Evolutionary conservation across 805 yeast species (phyloP), one percentile per base, ranked within the genome.

Genomic region (Candida anglica): DNA sequence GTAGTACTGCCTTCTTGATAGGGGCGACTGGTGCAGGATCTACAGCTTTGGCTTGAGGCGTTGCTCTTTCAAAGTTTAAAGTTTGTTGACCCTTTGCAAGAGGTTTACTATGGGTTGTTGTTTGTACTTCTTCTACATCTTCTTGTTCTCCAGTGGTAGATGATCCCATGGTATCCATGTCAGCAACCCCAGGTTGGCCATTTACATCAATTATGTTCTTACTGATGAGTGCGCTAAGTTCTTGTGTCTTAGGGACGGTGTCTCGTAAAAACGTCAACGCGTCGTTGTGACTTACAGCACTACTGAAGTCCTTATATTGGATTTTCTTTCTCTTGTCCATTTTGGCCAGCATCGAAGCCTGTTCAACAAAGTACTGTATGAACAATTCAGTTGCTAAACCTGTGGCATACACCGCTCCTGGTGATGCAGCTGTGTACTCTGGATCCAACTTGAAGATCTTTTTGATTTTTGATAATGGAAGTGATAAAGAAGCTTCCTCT

Each of bases 341-440:
- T 44, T 77, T 75, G 20, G 94, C 84, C 15, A 69, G 63, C 36
- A 79, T 56, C 5, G 77, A 64, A 0, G 93, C 88, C 50, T 81
- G 86, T 50, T 80, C 86, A 1, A 85, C 71, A 40, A 84, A 67
- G 48, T 77, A 75, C 54, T 79, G 80, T 15, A 84, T 69, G 50
- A 85, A 85, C 15, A 82, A 58, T 47, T 85, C 93, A 0, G 91
- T 77, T 6, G 93, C 88, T n/a, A 81, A 69, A 2, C 86, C 86
- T 5, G 85, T 66, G 11, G 86, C 73, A 51, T 76, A 80, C n/a
- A 81, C 85, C 0, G 91, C 86, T 19, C 79, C 66, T 37, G 75
- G 81, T 2, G 87, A 76, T 2, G 86, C 77, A 2, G 80, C 73
- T 5, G 69, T 58, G 44, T 81, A 81, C 24, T 80, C 88, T 11